Percentiles rank a stretch among this genome's conserved stretches.
Conservation (phyloP, 352 stramenopile species). For the Phytophthora citrophthora region DNA sequence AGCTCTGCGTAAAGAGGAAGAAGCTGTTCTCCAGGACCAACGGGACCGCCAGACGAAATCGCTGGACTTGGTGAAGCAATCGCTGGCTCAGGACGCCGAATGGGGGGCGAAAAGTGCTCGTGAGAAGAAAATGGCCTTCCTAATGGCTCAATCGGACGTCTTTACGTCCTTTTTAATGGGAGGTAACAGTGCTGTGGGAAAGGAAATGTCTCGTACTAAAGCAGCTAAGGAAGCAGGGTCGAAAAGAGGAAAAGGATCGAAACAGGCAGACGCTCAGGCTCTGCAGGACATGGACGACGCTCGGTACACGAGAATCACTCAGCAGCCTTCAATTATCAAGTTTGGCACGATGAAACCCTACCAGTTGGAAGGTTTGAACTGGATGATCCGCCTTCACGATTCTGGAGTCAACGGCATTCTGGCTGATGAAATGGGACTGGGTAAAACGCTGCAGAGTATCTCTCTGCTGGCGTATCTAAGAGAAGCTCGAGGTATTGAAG, state of each 20-base stretch:
- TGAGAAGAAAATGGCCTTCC: slow-evolving; percentile 85
- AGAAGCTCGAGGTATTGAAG: slow-evolving; percentile 93
- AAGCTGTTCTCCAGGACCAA: slow-evolving; percentile 72
- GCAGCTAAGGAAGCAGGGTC: slow-evolving; percentile 49
- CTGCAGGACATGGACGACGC: slow-evolving; percentile 83
- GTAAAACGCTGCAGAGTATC: slow-evolving; percentile 98
- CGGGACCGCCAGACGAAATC: slow-evolving; percentile 80
- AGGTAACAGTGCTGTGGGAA: slow-evolving; percentile 74
- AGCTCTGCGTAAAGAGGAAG: slow-evolving; percentile 70
- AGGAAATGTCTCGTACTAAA: slow-evolving; percentile 74
- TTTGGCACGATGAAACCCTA: slow-evolving; percentile 91
- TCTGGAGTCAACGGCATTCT: slow-evolving; percentile 87
- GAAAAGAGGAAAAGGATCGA: slow-evolving; percentile 67
- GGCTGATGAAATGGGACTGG: slow-evolving; percentile 91
- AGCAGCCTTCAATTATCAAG: slow-evolving; percentile 84
- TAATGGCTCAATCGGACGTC: slow-evolving; percentile 91
- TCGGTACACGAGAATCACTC: slow-evolving; percentile 80
- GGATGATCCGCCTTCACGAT: slow-evolving; percentile 95
- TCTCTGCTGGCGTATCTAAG: slow-evolving; percentile 96
- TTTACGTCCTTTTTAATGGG: slow-evolving; percentile 91
- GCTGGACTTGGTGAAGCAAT: slow-evolving; percentile 73
- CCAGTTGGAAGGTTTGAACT: slow-evolving; percentile 89
- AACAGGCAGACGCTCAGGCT: slow-evolving; percentile 73
- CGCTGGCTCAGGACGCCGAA: slow-evolving; percentile 55
- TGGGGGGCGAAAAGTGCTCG: slow-evolving; percentile 52